Conservation (phyloP, 257 asterid species). For the Verbena officinalis region DNA sequence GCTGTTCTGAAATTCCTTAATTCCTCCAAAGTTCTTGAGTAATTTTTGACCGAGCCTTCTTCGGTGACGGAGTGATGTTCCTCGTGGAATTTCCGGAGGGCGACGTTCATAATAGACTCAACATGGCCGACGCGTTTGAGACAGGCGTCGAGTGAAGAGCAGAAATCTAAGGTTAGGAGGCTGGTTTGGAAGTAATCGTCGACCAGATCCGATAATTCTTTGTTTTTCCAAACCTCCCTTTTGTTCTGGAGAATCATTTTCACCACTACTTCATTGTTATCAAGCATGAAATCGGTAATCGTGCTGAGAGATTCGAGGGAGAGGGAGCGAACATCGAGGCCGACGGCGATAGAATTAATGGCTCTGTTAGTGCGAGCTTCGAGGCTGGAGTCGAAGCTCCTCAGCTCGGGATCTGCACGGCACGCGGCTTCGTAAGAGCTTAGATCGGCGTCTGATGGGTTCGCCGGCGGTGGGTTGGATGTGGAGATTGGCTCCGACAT, state of each 20-base stretch:
- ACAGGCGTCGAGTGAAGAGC: conserved; percentile 69
- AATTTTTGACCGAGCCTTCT: conserved; percentile 30
- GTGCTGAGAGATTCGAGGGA: conserved; percentile 84
- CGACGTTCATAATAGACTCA: conserved; percentile 65
- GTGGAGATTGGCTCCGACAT: conserved; percentile 28
- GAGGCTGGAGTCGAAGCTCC: conserved; percentile 59
- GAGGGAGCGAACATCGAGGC: conserved; percentile 61
- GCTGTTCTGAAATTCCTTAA: conserved; percentile 56
- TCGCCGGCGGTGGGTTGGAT: conserved; percentile 23
- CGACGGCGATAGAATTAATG: conserved; percentile 78
- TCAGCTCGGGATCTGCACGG: conserved; percentile 75
- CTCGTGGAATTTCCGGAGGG: conserved; percentile 57
- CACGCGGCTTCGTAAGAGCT: conserved; percentile 87
- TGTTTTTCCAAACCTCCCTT: conserved; percentile 71
- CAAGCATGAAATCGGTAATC: conserved; percentile 69
- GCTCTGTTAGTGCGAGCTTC: conserved; percentile 73
- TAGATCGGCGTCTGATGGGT: conserved; percentile 42
- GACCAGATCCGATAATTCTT: conserved; percentile 70
- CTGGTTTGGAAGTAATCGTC: conserved; percentile 84
- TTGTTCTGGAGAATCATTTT: conserved; percentile 60
- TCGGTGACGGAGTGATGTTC: conserved; percentile 37
- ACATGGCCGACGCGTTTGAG: conserved; percentile 64
- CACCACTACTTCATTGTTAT: conserved; percentile 78
- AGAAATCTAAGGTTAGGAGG: conserved; percentile 72
- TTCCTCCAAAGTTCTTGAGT: conserved; percentile 64